Evolutionary conservation across 2,329 filamentous ascomycete species (phyloP), one percentile per base, ranked within the genome.

Genomic region (Bimuria novae-zelandiae): DNA sequence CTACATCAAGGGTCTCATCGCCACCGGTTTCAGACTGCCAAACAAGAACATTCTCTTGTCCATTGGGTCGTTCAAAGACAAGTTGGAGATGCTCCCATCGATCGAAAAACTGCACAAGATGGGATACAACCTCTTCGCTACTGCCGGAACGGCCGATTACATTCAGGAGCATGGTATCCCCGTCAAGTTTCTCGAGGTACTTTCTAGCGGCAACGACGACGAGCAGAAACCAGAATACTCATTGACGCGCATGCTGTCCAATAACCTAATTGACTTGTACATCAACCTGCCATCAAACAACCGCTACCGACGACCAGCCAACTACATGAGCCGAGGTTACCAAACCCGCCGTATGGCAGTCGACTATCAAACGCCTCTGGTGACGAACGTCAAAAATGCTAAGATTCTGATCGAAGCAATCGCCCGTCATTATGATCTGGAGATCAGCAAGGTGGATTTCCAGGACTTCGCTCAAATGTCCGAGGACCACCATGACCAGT

Each of bases 271-370:
- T 67, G 93, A 97, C 74, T 80, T 99, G 55, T 99, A 99, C 80
- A 97, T 99, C 86, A 99, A 99, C 76, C 77, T 99, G 76, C 94
- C 94, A n/a, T 97, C 94, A 11, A 96, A 85, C 84, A 99, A 99
- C 81, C 90, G 92, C 75, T 99, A 95, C 82, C 86, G 94, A 65
- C 87, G 94, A 62, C 94, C 94, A 27, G 94, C 94, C 67, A 99
- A 92, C 80, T 99, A 97, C 78, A 95, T 99, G 88, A 95, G 90
- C 76, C 94, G 94, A 79, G 94, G 94, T 55, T 99, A 99, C 79
- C 89, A 90, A 70, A 97, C 94, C 51, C 87, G 94, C 74, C 88
- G 94, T 75, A 97, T 99, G 92, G 94, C 94, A 30, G 94, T 99
- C 36, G 94, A 97, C 76, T 90, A 97, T 78, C 93, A 97, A 78